Conservation (phyloP, 208 protist genomes). For the Leishmania tarentolae region DNA sequence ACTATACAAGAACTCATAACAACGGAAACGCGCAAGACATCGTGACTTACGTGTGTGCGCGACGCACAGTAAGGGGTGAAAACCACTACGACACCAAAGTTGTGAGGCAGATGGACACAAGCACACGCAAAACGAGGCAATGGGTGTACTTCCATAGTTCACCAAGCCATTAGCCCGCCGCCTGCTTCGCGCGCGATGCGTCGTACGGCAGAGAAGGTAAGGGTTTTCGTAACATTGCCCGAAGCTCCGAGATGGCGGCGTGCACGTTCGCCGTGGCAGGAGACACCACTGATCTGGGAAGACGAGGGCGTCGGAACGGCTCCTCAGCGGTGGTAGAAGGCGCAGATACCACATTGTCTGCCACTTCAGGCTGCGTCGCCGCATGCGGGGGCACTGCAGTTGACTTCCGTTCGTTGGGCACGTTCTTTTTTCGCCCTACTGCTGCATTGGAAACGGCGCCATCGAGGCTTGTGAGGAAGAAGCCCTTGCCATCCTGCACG, state of each 20-base stretch:
- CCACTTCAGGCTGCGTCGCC: background rate
- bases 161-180: background rate
- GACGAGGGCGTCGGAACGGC: conserved; percentile 6
- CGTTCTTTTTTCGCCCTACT: background rate
- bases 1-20: background rate
- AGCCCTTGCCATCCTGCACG: conserved; percentile 16
- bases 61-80: background rate
- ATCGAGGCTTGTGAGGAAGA: conserved; percentile 46
- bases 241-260: conserved; percentile 77
- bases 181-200: conserved; percentile 1
- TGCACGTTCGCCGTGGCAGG: conserved; percentile 73
- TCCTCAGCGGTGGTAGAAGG: background rate
- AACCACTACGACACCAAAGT: background rate
- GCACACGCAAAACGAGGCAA: background rate
- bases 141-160: background rate
- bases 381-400: background rate
- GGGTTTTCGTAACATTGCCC: conserved; percentile 74
- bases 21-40: background rate
- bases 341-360: background rate
- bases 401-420: background rate
- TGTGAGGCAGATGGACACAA: background rate
- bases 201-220: conserved; percentile 77
- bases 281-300: conserved; percentile 37
- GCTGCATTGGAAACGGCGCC: conserved; percentile 13
- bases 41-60: background rate